Base-by-base conservation (phyloP, 192 early-diverging fungal species). In the Borealophlyctis nickersoniae region DNA sequence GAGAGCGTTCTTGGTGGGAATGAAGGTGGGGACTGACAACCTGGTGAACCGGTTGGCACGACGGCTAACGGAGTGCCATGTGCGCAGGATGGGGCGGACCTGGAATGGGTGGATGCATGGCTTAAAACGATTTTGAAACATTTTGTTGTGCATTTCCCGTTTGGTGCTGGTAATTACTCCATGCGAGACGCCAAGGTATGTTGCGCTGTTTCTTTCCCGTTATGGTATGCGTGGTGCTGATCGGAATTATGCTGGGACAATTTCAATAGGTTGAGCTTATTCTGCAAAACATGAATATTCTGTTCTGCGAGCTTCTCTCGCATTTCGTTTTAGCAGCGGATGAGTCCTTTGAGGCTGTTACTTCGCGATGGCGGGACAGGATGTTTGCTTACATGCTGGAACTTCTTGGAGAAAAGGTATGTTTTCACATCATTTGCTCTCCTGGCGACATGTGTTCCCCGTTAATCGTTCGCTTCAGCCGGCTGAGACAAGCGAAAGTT, bases 141-240 rank as follows among this genome's bases (percentile, higher is more conserved):
- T 64, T 82, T 86, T 32, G 71, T 84, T 58, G 74, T 85, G 2
- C 81, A 89, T 52, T 94, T 94, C 56, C 92, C 92, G 9, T 89
- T 89, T 72, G 90, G 89, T 4, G 70, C 66, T 2, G 77, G 81
- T 26, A 78, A 77, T 16, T 62, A 74, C 7, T 69, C 78, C 16
- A 68, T 75, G 29, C 56, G 63, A 7, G 81, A 84, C 50, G 36
- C 66, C 9, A 84, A 87, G 80, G 87, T 87, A 69, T 56, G 11
- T 1, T 58, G 36, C n/a, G n/a, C n/a, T n/a, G n/a, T n/a, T n/a
- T n/a, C n/a, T n/a, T n/a, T n/a, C n/a, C n/a, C n/a, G n/a, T n/a
- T n/a, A n/a, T n/a, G n/a, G n/a, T n/a, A n/a, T n/a, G n/a, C n/a
- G n/a, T n/a, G n/a, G n/a, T n/a, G n/a, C n/a, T n/a, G n/a, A n/a